Base-by-base conservation (phyloP, 2,329 filamentous ascomycete species). In the Aureobasidium sp. region DNA sequence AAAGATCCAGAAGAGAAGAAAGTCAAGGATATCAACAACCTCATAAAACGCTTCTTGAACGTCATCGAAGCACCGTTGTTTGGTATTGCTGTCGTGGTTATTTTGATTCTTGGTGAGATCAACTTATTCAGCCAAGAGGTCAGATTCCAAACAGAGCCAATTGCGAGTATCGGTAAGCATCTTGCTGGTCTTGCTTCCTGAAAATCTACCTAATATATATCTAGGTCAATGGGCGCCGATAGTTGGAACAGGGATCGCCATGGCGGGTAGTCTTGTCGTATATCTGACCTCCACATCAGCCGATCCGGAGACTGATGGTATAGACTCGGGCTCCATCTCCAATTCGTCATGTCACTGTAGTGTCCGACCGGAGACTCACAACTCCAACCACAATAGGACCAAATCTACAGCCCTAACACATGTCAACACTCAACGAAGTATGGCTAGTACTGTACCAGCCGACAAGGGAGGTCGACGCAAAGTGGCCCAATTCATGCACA, bases 61-160 rank as follows among this genome's bases (percentile, higher is more conserved):
- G 74, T 79, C n/a, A 75, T 90, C 1, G 87, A 89, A 64, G 79
- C 90, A 4, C 87, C 87, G 0, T 70, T 92, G 0, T 90, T 91
- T 64, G 84, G 81, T 1, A 86, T 81, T 8, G 87, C 87, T 1
- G 85, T 90, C 0, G 66, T 91, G 1, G 84, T 86, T 1, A 87
- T 91, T 7, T 77, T 92, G 4, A 79, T 89, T 5, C 75, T 89
- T 0, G 90, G 90, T 0, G 90, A 92, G 75, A 80, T 81, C 38
- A 92, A 92, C 69, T 88, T 92, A 69, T 91, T 83, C 69, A 91
- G 87, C 55, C 25, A 64, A 0, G 87, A 85, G 64, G 80, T 92
- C 4, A 70, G 68, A 0, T 90, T 87, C 66, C 82, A 90, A 67
- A 91, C 87, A 0, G 90, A 92, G 67, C 88, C 88, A 0, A 87